Base-by-base conservation (phyloP, 2,329 filamentous ascomycete species). In the Clarireedia homoeocarpa region DNA sequence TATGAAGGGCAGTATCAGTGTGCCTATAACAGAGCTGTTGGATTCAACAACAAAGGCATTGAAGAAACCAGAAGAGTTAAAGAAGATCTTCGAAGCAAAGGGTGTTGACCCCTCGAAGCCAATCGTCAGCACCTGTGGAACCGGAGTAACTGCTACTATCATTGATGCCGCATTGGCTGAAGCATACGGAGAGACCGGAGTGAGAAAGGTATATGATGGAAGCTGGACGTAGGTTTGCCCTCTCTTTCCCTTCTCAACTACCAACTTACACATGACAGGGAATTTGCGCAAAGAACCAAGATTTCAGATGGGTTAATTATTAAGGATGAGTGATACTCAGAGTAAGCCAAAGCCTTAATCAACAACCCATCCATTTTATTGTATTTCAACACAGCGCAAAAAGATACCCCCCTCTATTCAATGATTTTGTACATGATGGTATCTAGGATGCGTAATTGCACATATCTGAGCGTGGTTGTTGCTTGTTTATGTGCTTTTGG, bases 141-240 rank as follows among this genome's bases (percentile, higher is more conserved):
- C 91, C 6, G 94, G 94, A 36, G 92, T 99, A 51, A 97, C 91
- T 10, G 94, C 94, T 6, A 89, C 89, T 17, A 82, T 96, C 45
- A 83, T 99, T 44, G 94, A 99, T 69, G 86, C 91, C 39, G 94
- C 91, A 2, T 74, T 99, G 53, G 83, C 82, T 30, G 84, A 90
- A 71, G 89, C 91, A 23, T 91, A 84, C 67, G 88, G 87, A 2
- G 75, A 81, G 4, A 72, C 80, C 0, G 79, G 84, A 59, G 81
- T 81, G 54, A 82, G 89, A 63, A 85, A 81, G 68, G 78, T 99
- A 23, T 99, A 99, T 67, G 94, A 99, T 71, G 94, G 94, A 48
- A 96, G 91, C 72, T 99, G 94, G 94, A 97, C 94, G 81, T 95
- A 77, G 84, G 88, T 86, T 39, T 10, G 17, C 24, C n/a, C 7